phyloP scores from a whole-genome alignment of 306 rosid genomes.

The Citrullus amarus region DNA sequence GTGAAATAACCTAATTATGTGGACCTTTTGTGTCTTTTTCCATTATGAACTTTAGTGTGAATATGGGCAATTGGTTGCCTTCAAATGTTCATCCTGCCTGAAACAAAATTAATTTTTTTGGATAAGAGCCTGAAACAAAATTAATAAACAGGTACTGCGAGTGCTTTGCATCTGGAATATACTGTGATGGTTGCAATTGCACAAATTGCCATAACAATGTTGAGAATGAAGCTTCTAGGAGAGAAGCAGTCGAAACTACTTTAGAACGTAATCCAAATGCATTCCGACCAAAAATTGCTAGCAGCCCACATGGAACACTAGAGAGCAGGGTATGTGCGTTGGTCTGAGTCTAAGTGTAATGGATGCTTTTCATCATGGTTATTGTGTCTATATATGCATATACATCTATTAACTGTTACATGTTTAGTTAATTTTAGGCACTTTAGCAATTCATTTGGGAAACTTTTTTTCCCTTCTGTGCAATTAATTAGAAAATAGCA shows the following conservation, averaged over 20 bases:
- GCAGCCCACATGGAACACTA: conserved; percentile 80
- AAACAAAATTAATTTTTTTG: too few species aligned
- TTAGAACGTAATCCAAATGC: conserved; percentile 98
- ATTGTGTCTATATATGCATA: neutral
- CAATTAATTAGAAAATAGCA: neutral
- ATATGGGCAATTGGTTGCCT: conserved; percentile 12
- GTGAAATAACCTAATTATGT: neutral
- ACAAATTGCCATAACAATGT: conserved; percentile 85
- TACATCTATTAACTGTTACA: neutral
- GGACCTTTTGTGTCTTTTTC: neutral
- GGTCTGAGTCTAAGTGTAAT: neutral
- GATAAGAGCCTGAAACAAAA: neutral
- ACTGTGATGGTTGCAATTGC: conserved; percentile 97
- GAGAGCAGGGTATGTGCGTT: conserved; percentile 47
- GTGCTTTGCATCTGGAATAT: conserved; percentile 97
- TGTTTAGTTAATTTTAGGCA: neutral
- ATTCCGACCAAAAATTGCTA: conserved; percentile 91
- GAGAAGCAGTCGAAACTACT: conserved; percentile 88
- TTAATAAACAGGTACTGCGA: conserved; percentile 77
- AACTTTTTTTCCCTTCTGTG: neutral
- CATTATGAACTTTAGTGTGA: neutral
- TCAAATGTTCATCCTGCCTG: conserved; percentile 1
- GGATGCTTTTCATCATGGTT: neutral
- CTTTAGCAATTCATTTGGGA: neutral
- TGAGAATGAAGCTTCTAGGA: conserved; percentile 80